phyloP scores from a whole-genome alignment of 106 monocot species.

The Alisma plantagoaquatica region DNA sequence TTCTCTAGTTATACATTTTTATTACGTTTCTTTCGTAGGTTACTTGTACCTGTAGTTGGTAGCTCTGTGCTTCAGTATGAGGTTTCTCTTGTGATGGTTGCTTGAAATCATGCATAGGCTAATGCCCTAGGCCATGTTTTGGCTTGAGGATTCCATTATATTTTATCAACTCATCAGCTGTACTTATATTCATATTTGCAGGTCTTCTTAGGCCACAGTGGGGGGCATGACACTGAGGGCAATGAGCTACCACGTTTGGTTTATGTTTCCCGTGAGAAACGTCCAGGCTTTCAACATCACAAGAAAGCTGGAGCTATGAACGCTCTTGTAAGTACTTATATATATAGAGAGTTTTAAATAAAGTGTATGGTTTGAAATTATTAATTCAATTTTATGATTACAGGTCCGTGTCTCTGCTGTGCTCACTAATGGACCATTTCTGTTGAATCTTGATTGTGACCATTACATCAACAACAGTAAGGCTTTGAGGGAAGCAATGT shows the following conservation, averaged over 20 bases:
- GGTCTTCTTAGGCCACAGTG: constrained; percentile 37
- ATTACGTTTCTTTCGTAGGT: no score
- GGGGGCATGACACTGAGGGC: constrained; percentile 28
- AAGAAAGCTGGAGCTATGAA: constrained; percentile 49
- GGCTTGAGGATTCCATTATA: no score
- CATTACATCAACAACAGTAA: constrained; percentile 63
- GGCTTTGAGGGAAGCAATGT: constrained; percentile 51
- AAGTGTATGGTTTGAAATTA: no score
- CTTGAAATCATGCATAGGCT: no score
- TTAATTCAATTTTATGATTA: no score
- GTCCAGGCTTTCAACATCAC: constrained; percentile 40
- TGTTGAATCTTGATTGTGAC: constrained; percentile 60
- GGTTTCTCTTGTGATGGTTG: no score
- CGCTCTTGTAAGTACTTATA: constrained; percentile 33
- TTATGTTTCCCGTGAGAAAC: constrained; percentile 40
- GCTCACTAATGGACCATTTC: constrained; percentile 40
- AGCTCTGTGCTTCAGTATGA: no score
- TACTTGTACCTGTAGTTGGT: no score
- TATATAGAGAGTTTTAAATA: no score
- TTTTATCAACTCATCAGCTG: no score
- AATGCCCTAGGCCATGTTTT: no score
- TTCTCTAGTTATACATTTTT: no score
- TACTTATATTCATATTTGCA: constrained; percentile 3
- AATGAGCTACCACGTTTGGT: constrained; percentile 37
- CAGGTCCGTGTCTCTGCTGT: constrained; percentile 56